Base-by-base conservation (phyloP, 495 filamentous ascomycete species). In the Amphirosellinia nigrospora region DNA sequence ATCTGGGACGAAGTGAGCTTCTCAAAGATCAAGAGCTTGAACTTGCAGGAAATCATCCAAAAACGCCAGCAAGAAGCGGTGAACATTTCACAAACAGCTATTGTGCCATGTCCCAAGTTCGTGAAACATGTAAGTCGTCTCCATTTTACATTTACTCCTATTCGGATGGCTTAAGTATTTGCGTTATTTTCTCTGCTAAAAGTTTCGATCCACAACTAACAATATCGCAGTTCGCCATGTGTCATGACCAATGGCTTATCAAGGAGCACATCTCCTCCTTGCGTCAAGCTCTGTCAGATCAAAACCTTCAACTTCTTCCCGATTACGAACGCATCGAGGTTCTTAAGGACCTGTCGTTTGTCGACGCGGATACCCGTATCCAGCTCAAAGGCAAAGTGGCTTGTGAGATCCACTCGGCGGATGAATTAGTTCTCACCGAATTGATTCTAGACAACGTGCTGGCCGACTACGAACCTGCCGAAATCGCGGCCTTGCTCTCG, bases 341-440 rank as follows among this genome's bases (percentile, higher is more conserved):
- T 0, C 85, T 99, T 56, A 93, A 92, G 77, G 95, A 97, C 71
- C 85, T 99, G 13, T 89, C 88, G 3, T 99, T 98, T 72, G 91
- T 98, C 65, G 96, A 98, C 79, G 88, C 90, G 1, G 87, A 89
- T 55, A 89, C 87, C 41, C 89, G 94, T 55, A 95, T 98, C 39
- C 91, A 94, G 81, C 85, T 99, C 70, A 99, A 99, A 82, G 96
- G 96, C 79, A 97, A 98, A 81, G 96, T 99, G 38, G 96, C 96
- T 21, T 99, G 96, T 82, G 96, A 99, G 85, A 93, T 99, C 71
- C 96, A 98, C 82, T 97, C 95, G 4, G 94, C 95, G 21, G 96
- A 97, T 77, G 96, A 98, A 79, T 88, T 99, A n/a, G 94, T 98
- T 9, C 88, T 99, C 32, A 99, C 96, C 1, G 96, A 99, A 78